Base-by-base conservation (phyloP, 805 yeast genomes). In the Scheffersomyces stipitis region DNA sequence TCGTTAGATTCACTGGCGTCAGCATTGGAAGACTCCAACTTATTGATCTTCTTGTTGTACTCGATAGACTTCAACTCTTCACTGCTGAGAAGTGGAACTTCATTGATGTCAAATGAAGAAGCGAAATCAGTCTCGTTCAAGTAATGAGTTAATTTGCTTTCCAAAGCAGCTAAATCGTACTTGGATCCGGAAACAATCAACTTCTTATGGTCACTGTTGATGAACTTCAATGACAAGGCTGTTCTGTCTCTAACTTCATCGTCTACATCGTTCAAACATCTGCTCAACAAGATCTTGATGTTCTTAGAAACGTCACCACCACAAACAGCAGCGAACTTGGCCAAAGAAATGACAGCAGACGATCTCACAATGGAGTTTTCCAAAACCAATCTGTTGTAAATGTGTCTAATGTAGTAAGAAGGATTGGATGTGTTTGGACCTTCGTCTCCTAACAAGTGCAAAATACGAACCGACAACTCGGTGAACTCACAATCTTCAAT, bases 181-280 rank as follows among this genome's bases (percentile, higher is more conserved):
- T 76, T 76, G 42, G 78, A 71, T 34, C 78, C 77, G 37, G 90
- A 85, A 37, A 81, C 75, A 44, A 90, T 75, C 48, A 83, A 78
- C 34, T 55, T 54, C 39, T 62, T 60, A 34, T 58, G 53, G 5
- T 58, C 48, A 33, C 47, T 53, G 15, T 55, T 52, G 44, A 86
- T 75, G 43, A 89, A 78, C 46, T 79, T 75, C 55, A 91, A 73
- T 2, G 96, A 83, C 49, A 91, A 71, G 2, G 95, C 85, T 7
- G 99, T 97, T 60, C 99, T 82, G 60, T 91, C 99, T 71, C 99
- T 87, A 23, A 93, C 99, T 66, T 91, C 99, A 64, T 91, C 99
- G 60, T 91, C 96, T 30, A 73, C 77, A 62, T 91, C 99, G 47
- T 78, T 85, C 47, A 89, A 76, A 49, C 96, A 88, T 67, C 97